These are phyloP conservation scores for Daldinia eschscholtzii DNA, from an alignment of 2,329 filamentous ascomycete species.

Conservation along the genomic window DNA sequence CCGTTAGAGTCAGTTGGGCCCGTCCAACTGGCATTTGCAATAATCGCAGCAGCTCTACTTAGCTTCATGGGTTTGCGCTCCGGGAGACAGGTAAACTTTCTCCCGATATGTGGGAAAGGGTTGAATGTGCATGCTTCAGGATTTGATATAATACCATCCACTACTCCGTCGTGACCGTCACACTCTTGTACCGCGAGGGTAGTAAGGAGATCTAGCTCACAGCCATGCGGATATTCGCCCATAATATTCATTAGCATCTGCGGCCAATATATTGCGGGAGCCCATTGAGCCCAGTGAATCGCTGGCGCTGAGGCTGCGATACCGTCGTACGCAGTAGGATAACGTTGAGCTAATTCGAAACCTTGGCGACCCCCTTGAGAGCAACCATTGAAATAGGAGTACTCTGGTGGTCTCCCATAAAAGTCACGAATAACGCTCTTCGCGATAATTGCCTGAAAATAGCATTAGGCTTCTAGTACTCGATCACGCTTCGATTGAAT, in stretches of 20 bases:
- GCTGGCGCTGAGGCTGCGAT: conserved; percentile 59
- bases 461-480: neutral
- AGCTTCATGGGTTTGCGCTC: neutral
- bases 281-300: conserved; percentile 38
- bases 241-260: conserved; percentile 38
- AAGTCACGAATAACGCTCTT: conserved; percentile 59
- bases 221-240: neutral
- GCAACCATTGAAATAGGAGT: conserved; percentile 66
- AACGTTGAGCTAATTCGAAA: conserved; percentile 63
- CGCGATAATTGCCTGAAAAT: neutral
- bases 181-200: neutral
- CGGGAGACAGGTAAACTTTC: neutral
- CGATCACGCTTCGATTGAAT: neutral
- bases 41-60: neutral
- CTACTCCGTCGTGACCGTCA: neutral
- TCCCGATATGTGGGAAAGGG: neutral
- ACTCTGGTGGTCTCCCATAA: conserved; percentile 54
- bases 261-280: conserved; percentile 36
- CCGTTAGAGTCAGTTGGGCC: neutral
- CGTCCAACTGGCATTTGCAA: neutral
- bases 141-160: neutral
- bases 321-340: conserved; percentile 54
- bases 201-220: neutral
- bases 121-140: neutral
- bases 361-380: conserved; percentile 68